Conservation (phyloP, 768 basidiomycete species). For the Boletus reticulatus region DNA sequence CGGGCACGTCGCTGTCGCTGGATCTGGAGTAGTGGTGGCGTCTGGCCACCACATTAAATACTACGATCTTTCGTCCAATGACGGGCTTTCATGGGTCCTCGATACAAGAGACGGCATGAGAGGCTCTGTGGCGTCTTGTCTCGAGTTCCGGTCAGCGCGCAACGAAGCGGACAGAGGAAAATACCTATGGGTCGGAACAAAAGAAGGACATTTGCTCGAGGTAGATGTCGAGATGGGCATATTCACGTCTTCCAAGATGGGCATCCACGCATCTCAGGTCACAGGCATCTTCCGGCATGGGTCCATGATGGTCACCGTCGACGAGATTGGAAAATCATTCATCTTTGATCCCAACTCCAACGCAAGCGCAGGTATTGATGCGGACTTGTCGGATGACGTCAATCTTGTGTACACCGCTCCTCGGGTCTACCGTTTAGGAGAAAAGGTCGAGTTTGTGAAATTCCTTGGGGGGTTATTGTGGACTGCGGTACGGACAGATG, state of each 20-base stretch:
- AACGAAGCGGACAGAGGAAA: constrained; percentile 51
- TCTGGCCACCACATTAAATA: constrained; percentile 58
- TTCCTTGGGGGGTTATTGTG: constrained; percentile 77
- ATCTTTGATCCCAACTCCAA: constrained; percentile 57
- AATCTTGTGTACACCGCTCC: constrained; percentile 48
- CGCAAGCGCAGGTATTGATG: constrained; percentile 8
- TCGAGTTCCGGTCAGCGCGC: constrained; percentile 68
- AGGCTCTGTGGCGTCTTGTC: constrained; percentile 67
- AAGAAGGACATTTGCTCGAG: constrained; percentile 86
- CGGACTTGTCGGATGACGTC: constrained; percentile 38
- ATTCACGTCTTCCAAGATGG: constrained; percentile 55
- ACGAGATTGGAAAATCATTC: constrained; percentile 81
- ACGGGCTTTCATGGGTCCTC: constrained; percentile 45
- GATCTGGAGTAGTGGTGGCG: constrained; percentile 56
- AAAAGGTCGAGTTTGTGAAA: constrained; percentile 79
- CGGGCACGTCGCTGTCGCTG: constrained; percentile 55
- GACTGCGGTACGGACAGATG: constrained; percentile 66
- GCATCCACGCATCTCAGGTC: constrained; percentile 65
- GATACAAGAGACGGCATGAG: constrained; percentile 67
- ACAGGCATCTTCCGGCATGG: constrained; percentile 73
- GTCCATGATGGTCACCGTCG: constrained; percentile 71
- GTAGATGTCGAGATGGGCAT: constrained; percentile 65
- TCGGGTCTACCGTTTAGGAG: constrained; percentile 65
- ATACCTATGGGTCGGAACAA: constrained; percentile 84
- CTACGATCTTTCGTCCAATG: constrained; percentile 54